phyloP scores from a whole-genome alignment of 768 basidiomycete genomes.

The Glaciozyma antarctica region DNA sequence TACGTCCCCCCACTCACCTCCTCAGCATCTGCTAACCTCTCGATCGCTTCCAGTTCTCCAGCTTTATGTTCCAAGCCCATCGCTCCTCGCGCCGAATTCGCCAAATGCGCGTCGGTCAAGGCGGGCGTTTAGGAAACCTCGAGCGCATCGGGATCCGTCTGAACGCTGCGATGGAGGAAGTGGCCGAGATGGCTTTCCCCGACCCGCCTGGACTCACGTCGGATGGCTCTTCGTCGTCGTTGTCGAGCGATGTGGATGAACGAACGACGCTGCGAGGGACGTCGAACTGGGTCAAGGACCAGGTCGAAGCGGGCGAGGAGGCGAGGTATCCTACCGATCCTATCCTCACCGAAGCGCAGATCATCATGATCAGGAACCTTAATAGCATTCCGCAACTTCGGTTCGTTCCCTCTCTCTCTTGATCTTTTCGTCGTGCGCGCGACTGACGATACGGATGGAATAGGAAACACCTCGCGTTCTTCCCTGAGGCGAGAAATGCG shows the following conservation, averaged over 20 bases:
- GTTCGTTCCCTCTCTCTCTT: no score
- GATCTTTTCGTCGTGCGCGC: no score
- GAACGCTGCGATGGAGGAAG: slow-evolving; percentile 5
- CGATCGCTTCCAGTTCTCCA: no score
- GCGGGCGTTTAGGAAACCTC: slow-evolving; percentile 15
- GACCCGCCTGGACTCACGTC: slow-evolving; percentile 21
- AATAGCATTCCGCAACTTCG: no score
- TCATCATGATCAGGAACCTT: no score
- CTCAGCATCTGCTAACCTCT: no score
- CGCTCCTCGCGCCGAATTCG: slow-evolving; percentile 60
- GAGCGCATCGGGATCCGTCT: slow-evolving; percentile 21
- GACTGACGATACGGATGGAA: neutral
- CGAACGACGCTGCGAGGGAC: no score
- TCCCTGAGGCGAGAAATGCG: slow-evolving; percentile 15
- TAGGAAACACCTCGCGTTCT: slow-evolving; percentile 21
- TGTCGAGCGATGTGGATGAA: neutral
- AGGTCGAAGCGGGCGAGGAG: no score
- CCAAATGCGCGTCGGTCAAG: slow-evolving; percentile 39
- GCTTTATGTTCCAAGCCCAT: slow-evolving; percentile 52
- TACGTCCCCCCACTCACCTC: slow-evolving; percentile 39
- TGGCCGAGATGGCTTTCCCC: slow-evolving; percentile 11
- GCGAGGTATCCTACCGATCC: no score
- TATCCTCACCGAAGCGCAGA: no score
- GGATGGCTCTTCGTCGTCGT: neutral
- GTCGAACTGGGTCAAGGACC: neutral